Conservation (phyloP, 148 eudicot genomes). For the Rhododendron henanense region DNA sequence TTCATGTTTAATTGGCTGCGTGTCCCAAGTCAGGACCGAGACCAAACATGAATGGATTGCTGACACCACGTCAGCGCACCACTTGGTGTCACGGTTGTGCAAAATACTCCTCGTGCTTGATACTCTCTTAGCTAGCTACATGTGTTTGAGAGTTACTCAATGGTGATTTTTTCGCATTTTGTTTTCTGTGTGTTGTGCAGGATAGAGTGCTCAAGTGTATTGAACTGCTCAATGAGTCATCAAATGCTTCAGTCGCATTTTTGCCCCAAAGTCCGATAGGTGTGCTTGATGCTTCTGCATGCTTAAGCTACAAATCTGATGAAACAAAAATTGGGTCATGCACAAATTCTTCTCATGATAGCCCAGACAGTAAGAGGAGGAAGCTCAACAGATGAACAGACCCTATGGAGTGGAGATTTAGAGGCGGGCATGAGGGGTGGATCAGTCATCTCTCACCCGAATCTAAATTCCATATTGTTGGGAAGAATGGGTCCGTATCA, state of each 20-base stretch:
- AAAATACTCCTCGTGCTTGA: neutral
- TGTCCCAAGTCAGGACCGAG: neutral
- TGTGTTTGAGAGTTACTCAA: neutral
- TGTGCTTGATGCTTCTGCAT: slow-evolving; percentile 62
- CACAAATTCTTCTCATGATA: slow-evolving; percentile 42
- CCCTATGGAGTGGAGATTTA: slow-evolving; percentile 15
- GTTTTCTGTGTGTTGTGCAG: slow-evolving; percentile 37
- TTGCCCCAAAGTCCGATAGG: slow-evolving; percentile 82
- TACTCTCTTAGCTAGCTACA: neutral
- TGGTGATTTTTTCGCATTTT: neutral
- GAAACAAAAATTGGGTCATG: slow-evolving; percentile 49
- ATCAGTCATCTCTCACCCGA: neutral
- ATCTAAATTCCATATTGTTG: neutral
- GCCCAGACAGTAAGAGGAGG: slow-evolving; percentile 54
- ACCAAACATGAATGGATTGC: neutral
- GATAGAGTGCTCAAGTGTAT: slow-evolving; percentile 62
- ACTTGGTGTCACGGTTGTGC: neutral
- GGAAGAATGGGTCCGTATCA: neutral
- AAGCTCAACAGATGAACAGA: slow-evolving; percentile 45
- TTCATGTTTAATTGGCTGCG: neutral
- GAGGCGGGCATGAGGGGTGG: neutral
- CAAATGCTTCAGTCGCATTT: slow-evolving; percentile 22
- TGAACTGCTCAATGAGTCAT: slow-evolving; percentile 44
- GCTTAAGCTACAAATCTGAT: slow-evolving; percentile 67
- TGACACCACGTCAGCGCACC: neutral